Evolutionary conservation across 352 stramenopile genomes (phyloP), one percentile per base, ranked within the genome.

Genomic region (Phytopythium oedochilum): DNA sequence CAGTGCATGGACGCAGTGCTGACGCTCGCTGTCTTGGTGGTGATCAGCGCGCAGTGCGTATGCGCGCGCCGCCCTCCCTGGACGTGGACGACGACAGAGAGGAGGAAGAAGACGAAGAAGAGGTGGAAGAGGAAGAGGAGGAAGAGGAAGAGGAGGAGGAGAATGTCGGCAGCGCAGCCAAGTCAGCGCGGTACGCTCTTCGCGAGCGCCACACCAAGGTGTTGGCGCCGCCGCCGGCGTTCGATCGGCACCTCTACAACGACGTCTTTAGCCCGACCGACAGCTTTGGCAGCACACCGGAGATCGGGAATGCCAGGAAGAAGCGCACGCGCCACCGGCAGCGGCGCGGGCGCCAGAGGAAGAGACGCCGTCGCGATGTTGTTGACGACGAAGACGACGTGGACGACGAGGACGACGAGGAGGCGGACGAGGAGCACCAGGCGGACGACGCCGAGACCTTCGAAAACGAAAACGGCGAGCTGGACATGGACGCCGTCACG

Each of bases 201-300:
- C 81, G 81, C 22, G 69, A 78, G 43, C 74, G 81, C 1, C 66
- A 69, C 10, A 36, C 65, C 5, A 87, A 86, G n/a, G 25, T 34
- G 42, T 12, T 47, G 40, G 40, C 40, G 42, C 71, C 80, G n/a
- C 63, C 73, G 25, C 76, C 68, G 17, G 34, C 48, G 20, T 88
- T 88, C 59, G 76, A 89, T 31, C 64, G 76, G 48, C 74, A 63
- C 38, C 55, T 89, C 12, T 91, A 88, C 63, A 78, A 91, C 55
- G 76, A 89, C 39, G 74, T 88, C 28, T 91, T 91, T 29, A 64
- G 66, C 18, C 64, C 63, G 43, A 11, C 49, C 25, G 58, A 55
- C 8, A 68, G 59, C 55, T n/a, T 53, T 10, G 43, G 60, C 39
- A 49, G 47, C 34, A 63, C 63, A 17, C 45, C 45, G 1, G 57